Base-by-base conservation (phyloP, 192 early-diverging fungal species). In the Rhizophagus clarus region DNA sequence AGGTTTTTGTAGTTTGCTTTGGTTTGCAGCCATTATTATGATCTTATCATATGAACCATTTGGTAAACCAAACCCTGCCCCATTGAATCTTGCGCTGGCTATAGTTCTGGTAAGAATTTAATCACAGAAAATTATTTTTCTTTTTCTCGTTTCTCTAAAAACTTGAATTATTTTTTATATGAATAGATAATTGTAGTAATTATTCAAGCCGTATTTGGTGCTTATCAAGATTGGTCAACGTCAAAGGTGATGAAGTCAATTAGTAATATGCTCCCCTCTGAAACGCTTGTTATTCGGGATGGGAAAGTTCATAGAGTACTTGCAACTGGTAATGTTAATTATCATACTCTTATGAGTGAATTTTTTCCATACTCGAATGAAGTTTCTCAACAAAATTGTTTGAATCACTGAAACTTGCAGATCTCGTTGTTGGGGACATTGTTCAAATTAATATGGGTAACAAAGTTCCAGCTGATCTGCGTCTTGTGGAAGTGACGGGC, bases 391-490 rank as follows among this genome's bases (percentile, higher is more conserved):
- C 12, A 10, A 45, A 45, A 45, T 45, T 45, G 12, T 12, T 12
- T 45, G 11, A 22, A 7, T 5, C 17, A 6, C 51, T 17, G 15
- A 56, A 20, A 20, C 85, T 91, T 29, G 77, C 80, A 8, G 82
- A 90, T 11, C 81, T 97, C 24, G 93, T 96, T 20, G 82, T 88
- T 6, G 96, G 96, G 69, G 96, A 97, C 72, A 73, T 95, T 8
- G 90, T 97, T 69, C 76, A 83, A 14, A 81, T 96, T 51, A 85
- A 82, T 0, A 72, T 90, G 15, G 95, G 94, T 37, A 85, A 92
- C 77, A 90, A 90, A 61, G 92, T 95, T 26, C 95, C 96, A 29
- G 95, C 95, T 10, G 96, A 97, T 70, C 28, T 91, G 64, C 87
- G 93, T 4, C 77, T 97, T 62, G 81, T 95, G 15, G 81, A 92